These are phyloP conservation scores for Pseudocercospora vitis DNA, from an alignment of 2,329 filamentous ascomycete genomes.

Conservation along the genomic window DNA sequence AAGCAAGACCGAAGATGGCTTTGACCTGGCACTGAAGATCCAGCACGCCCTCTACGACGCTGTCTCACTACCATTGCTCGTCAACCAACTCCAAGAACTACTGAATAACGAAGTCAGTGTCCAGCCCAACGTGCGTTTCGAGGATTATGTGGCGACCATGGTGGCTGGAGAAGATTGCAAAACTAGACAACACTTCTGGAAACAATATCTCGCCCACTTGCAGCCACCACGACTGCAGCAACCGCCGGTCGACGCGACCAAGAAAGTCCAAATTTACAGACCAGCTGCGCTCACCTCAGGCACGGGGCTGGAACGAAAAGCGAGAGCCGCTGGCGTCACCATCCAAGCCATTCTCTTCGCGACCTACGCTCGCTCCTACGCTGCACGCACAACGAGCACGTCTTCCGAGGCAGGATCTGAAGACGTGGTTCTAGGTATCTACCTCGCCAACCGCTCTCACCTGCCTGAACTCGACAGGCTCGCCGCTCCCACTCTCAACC, in stretches of 20 bases:
- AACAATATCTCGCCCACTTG: constrained; percentile 44
- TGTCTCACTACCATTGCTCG: constrained; percentile 68
- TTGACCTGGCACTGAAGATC: constrained; percentile 53
- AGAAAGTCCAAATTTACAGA: constrained; percentile 49
- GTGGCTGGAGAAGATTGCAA: constrained; percentile 1
- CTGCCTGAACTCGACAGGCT: constrained; percentile 52
- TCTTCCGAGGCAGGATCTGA: too few relatives aligned
- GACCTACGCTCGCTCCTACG: constrained; percentile 59
- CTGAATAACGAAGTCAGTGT: constrained; percentile 25
- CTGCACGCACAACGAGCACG: constrained; percentile 29
- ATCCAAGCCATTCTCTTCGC: constrained; percentile 76
- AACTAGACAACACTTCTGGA: constrained; percentile 52
- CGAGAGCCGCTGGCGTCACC: constrained; percentile 59
- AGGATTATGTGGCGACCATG: constrained; percentile 45
- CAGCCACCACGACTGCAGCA: constrained; percentile 23
- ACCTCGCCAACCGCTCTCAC: constrained; percentile 73
- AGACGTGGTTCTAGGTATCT: constrained; percentile 70
- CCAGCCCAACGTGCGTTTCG: constrained; percentile 35
- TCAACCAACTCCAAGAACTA: constrained; percentile 48
- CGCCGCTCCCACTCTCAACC: constrained; percentile 71
- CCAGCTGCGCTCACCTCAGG: constrained; percentile 50
- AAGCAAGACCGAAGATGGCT: constrained; percentile 19
- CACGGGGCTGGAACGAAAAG: constrained; percentile 43
- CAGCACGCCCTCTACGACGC: constrained; percentile 91
- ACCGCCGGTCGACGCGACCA: constrained; percentile 22